Conservation (phyloP, 2,329 filamentous ascomycete species). For the Aspergillus eucalypticola region DNA sequence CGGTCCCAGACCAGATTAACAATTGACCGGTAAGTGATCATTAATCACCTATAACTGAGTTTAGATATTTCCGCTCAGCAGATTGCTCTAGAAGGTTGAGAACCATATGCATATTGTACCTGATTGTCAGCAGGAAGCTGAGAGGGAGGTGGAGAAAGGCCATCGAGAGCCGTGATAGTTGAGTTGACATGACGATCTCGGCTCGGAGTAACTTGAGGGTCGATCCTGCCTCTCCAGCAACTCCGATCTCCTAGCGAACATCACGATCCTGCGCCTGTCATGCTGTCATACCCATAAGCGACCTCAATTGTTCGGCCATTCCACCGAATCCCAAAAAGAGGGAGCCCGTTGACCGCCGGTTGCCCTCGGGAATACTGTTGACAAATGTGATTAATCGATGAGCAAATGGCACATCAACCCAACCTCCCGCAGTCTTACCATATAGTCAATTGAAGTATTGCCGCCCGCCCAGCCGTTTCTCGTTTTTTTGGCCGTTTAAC, state of each 20-base stretch:
- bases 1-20: no score
- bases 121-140: no score
- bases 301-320: not conserved
- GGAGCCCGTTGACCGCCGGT: not conserved
- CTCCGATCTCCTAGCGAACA: not conserved
- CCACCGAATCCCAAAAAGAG: not conserved
- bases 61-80: no score
- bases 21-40: not conserved
- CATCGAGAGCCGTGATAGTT: not conserved
- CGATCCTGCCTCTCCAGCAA: not conserved
- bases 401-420: not conserved
- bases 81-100: no score
- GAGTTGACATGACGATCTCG: not conserved
- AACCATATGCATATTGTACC: no score
- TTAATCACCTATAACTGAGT: no score
- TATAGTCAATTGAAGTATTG: no score
- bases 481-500: no score
- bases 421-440: not conserved
- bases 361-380: not conserved
- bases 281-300: not conserved
- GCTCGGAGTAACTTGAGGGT: slow-evolving; percentile 5
- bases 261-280: not conserved
- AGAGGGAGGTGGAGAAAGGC: not conserved
- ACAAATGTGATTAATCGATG: not conserved
- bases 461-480: no score